These are phyloP conservation scores for Asterophora parasitica DNA, from an alignment of 768 basidiomycete genomes.

Conservation along the genomic window DNA sequence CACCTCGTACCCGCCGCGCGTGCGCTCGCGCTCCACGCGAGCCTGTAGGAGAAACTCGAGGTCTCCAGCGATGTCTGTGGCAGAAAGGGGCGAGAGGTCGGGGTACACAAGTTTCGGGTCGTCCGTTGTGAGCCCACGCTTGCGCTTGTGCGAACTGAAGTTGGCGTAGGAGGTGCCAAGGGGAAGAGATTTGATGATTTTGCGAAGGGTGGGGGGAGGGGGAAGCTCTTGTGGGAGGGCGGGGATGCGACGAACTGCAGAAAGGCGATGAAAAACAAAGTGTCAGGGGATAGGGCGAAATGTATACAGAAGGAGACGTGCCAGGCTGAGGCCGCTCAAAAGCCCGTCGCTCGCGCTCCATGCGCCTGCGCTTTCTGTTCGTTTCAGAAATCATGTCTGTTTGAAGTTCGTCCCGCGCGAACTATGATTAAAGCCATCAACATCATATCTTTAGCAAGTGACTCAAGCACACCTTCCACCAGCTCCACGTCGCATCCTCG, in stretches of 20 bases:
- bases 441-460: slow-evolving; percentile 3
- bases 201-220: slow-evolving; percentile 58
- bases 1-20: slow-evolving; percentile 16
- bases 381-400: slow-evolving; percentile 87
- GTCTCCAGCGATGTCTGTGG: slow-evolving; percentile 46
- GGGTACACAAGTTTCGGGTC: slow-evolving; percentile 33
- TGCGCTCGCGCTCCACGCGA: slow-evolving; percentile 22
- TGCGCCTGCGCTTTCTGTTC: slow-evolving; percentile 75
- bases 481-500: slow-evolving; percentile 78
- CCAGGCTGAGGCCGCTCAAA: slow-evolving; percentile 73
- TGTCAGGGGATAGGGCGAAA: neutral
- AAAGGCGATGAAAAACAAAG: neutral
- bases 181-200: slow-evolving; percentile 58
- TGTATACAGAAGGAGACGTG: slow-evolving; percentile 29
- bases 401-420: slow-evolving; percentile 74
- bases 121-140: slow-evolving; percentile 16
- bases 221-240: slow-evolving; percentile 44
- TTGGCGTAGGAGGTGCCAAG: slow-evolving; percentile 30
- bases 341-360: slow-evolving; percentile 82
- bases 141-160: slow-evolving; percentile 17
- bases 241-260: slow-evolving; percentile 59
- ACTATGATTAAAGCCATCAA: slow-evolving; percentile 33
- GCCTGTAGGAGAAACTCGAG: slow-evolving; percentile 51
- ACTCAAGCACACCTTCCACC: slow-evolving; percentile 68
- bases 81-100: slow-evolving; percentile 42